Evolutionary conservation across 306 rosid genomes (phyloP).

Genomic region (Quercus agrifolia): DNA sequence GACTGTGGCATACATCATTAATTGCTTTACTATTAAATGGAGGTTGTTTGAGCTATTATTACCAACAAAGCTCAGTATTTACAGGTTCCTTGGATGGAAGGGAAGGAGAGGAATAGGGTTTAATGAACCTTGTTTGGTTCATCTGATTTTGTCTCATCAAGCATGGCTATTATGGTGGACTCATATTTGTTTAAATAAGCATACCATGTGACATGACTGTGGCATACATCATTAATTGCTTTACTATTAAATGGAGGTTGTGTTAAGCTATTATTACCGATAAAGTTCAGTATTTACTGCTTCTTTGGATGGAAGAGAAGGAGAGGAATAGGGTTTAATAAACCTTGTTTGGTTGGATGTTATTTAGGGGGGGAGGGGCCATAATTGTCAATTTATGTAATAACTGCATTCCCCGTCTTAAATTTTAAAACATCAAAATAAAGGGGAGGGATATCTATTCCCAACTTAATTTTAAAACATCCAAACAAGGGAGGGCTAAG

Average conservation of each 20-base stretch:
- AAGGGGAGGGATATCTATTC: no score
- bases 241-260: not conserved
- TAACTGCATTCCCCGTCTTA: no score
- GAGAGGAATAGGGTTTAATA: no score
- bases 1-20: not conserved
- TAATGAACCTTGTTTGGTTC: not conserved
- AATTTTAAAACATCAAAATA: no score
- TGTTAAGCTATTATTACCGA: not conserved
- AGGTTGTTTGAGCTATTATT: not conserved
- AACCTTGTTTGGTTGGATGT: no score
- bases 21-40: not conserved
- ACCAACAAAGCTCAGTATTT: not conserved
- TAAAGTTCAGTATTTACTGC: not conserved
- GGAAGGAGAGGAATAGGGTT: no score
- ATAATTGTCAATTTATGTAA: no score
- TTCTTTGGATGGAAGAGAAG: no score
- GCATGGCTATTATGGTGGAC: not conserved
- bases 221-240: slow-evolving; percentile 13
- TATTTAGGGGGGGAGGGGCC: no score
- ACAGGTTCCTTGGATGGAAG: no score
- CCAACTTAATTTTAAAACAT: no score
- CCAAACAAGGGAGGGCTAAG: no score
- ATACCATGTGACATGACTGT: slow-evolving; percentile 2
- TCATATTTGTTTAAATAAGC: slow-evolving; percentile 1
- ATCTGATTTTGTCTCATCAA: not conserved